These are phyloP conservation scores for Acrodontium crateriforme DNA, from an alignment of 2,329 filamentous ascomycete genomes.

Conservation along the genomic window DNA sequence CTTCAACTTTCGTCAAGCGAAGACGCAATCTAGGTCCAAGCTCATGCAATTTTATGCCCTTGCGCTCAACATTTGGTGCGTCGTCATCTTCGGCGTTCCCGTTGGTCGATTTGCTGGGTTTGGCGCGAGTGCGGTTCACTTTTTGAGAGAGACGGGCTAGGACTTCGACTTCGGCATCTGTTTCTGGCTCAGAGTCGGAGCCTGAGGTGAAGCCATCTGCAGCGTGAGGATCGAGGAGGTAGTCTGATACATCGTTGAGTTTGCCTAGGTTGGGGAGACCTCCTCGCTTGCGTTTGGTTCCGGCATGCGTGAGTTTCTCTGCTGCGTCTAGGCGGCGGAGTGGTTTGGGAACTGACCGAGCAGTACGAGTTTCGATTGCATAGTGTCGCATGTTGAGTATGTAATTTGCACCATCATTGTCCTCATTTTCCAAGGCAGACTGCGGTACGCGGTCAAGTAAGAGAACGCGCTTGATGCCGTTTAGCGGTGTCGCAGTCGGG, in stretches of 20 bases:
- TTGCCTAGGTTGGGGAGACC: conserved; percentile 78
- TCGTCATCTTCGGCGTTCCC: conserved; percentile 6
- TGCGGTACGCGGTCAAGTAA: conserved; percentile 67
- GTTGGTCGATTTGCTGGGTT: conserved; percentile 11
- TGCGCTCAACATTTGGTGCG: conserved; percentile 51
- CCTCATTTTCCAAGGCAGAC: conserved; percentile 10
- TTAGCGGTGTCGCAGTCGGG: conserved; percentile 74
- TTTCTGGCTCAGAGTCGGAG: conserved; percentile 84
- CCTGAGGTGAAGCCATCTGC: conserved; percentile 79
- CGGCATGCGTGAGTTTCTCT: conserved; percentile 54
- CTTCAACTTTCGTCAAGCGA: conserved; percentile 87
- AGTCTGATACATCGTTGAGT: conserved; percentile 87
- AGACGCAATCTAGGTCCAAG: conserved; percentile 81
- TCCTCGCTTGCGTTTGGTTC: conserved; percentile 25
- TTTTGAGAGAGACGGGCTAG: conserved; percentile 45
- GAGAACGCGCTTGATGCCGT: conserved; percentile 83
- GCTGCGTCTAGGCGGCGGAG: conserved; percentile 74
- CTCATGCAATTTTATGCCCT: conserved; percentile 83
- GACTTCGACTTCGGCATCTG: conserved; percentile 90
- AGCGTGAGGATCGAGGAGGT: conserved; percentile 67
- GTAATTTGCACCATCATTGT: conserved; percentile 35
- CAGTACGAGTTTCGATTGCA: conserved; percentile 79
- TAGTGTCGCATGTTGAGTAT: conserved; percentile 85
- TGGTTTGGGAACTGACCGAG: conserved; percentile 64
- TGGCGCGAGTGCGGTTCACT: conserved; percentile 43